Evolutionary conservation across 345 rosid genomes (phyloP).

Genomic region (Sisymbrium altissimum): DNA sequence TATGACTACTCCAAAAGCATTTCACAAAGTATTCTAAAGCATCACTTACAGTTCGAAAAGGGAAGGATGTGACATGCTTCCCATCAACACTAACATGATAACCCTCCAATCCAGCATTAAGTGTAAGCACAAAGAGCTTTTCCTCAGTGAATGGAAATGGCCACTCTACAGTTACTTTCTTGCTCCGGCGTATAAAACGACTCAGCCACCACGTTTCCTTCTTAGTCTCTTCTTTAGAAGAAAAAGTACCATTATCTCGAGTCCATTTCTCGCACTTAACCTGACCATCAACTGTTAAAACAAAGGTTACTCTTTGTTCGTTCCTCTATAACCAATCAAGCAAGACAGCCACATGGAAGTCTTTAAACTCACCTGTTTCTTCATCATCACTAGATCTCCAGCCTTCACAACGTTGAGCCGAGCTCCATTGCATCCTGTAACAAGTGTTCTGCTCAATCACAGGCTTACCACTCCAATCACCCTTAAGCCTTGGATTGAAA

Average conservation of each 20-base stretch:
- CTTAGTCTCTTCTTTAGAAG: constrained; percentile 42
- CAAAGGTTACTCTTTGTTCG: not conserved
- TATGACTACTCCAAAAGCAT: not conserved
- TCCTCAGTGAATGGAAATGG: constrained; percentile 64
- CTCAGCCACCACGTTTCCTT: constrained; percentile 67
- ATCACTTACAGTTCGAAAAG: constrained; percentile 66
- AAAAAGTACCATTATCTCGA: constrained; percentile 39
- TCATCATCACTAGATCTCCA: constrained; percentile 65
- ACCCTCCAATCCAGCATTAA: constrained; percentile 80
- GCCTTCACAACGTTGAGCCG: constrained; percentile 63
- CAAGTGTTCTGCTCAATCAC: constrained; percentile 85
- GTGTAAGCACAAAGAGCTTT: constrained; percentile 64
- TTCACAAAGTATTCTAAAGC: not conserved
- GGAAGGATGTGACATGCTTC: constrained; percentile 72
- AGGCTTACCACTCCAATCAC: constrained; percentile 75
- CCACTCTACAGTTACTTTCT: constrained; percentile 62
- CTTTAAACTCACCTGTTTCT: constrained; percentile 53
- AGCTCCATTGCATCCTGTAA: constrained; percentile 77
- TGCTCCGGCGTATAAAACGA: constrained; percentile 52
- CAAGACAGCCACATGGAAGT: not conserved
- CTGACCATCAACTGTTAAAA: constrained; percentile 61
- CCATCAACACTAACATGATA: constrained; percentile 72
- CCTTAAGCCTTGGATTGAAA: constrained; percentile 73
- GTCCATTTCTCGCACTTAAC: constrained; percentile 79
- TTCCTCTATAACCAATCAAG: not conserved